phyloP scores from a whole-genome alignment of 192 early-diverging fungal genomes.

The Umbelopsis sp. region DNA sequence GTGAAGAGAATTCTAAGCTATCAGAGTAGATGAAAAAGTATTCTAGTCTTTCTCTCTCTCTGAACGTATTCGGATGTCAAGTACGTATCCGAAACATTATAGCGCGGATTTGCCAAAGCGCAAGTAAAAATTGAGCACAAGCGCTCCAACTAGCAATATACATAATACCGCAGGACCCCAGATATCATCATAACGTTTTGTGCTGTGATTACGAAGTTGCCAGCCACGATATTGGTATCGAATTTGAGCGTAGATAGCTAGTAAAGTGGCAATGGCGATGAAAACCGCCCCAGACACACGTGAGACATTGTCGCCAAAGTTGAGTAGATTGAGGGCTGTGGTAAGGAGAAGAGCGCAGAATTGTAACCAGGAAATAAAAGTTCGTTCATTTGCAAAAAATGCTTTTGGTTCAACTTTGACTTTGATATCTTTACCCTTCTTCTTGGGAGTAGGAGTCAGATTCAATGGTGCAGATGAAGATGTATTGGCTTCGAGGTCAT shows the following conservation, averaged over 20 bases:
- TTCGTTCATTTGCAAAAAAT: conserved; percentile 94
- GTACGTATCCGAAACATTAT: background rate
- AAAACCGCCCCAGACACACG: conserved; percentile 68
- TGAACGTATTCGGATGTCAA: background rate
- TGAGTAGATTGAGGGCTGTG: conserved; percentile 70
- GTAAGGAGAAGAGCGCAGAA: conserved; percentile 71
- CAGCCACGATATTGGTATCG: conserved; percentile 78
- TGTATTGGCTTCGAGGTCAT: background rate
- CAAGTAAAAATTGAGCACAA: conserved; percentile 67
- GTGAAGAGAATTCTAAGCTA: no score
- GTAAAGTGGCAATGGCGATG: conserved; percentile 65
- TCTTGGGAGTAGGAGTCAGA: background rate
- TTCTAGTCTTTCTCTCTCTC: background rate
- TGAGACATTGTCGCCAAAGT: conserved; percentile 75
- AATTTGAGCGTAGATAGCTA: conserved; percentile 77
- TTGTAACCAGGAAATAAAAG: conserved; percentile 86
- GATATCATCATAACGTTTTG: conserved; percentile 68
- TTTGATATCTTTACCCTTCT: conserved; percentile 1
- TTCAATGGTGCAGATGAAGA: background rate
- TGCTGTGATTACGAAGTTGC: conserved; percentile 53
- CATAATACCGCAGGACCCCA: conserved; percentile 75
- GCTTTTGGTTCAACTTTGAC: conserved; percentile 77
- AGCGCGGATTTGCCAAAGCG: background rate
- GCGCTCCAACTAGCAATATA: conserved; percentile 61
- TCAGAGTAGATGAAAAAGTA: no score